Evolutionary conservation across 2,329 filamentous ascomycete genomes (phyloP), one percentile per base, ranked within the genome.

Genomic region (Aureobasidium namibiae): DNA sequence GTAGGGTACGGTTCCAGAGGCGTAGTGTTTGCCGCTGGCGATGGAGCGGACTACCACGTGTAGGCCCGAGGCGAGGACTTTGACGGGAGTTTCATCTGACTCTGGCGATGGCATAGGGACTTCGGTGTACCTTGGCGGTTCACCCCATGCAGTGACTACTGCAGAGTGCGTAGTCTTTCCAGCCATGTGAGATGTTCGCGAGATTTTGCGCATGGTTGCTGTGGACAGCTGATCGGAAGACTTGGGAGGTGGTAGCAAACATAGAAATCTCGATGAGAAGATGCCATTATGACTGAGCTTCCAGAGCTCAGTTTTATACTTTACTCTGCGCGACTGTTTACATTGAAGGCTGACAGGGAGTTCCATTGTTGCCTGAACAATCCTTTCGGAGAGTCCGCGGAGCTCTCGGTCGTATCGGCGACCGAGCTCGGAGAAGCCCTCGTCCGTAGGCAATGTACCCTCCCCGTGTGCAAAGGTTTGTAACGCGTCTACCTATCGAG

Each of bases 11-110:
- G 66, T 66, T 6, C 72, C 71, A 2, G 76, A 73, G 21, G 76
- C 76, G 71, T 82, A 84, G 69, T 84, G 82, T n/a, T 68, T 72
- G 1, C 82, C 82, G 1, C 75, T 63, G 18, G 81, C 82, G 31
- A 81, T 77, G 41, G 73, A 72, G 50, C 78, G 78, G 44, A 84
- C 82, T 4, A 84, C 70, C 13, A 76, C 74, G 67, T 83, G 81
- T 14, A 82, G 70, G 29, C 80, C 81, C 2, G 75, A 67, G 13
- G 80, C 80, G 49, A 80, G 65, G 61, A 85, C 73, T 62, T 76
- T 78, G 69, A 85, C 73, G 56, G 78, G 78, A 44, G 81, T 64
- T 60, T 76, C 70, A 29, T 69, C 67, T 24, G 56, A 4, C 1
- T 49, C 23, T 9, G 36, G 34, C n/a, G 29, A 1, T 26, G 36